Percentiles rank a stretch among this genome's conserved stretches.
Conservation (phyloP, 2,329 filamentous ascomycete genomes). For the Phoma herbarum region DNA sequence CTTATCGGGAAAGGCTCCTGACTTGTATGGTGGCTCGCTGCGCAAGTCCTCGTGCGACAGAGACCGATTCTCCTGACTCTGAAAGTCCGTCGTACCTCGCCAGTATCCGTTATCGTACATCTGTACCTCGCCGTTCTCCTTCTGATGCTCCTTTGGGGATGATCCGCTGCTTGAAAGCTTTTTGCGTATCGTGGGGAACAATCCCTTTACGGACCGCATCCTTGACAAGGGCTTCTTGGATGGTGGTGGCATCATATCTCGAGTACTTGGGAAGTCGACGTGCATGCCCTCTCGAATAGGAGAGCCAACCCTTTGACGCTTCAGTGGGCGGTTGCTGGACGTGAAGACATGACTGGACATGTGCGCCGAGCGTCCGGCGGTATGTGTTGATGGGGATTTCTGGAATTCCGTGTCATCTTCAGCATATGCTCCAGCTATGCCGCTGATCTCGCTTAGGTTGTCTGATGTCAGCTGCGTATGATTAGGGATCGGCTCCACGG, state of each 20-base stretch:
- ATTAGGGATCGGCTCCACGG: slow-evolving; percentile 39
- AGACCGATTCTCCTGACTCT: background rate
- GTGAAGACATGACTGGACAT: slow-evolving; percentile 23
- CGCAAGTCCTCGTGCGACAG: slow-evolving; percentile 8
- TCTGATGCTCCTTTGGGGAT: slow-evolving; percentile 5
- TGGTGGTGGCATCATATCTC: slow-evolving; percentile 53
- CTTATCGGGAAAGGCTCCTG: slow-evolving; percentile 35
- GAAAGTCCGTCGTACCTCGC: slow-evolving; percentile 4
- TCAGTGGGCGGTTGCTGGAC: slow-evolving; percentile 34
- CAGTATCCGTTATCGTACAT: slow-evolving; percentile 26
- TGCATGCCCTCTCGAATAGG: slow-evolving; percentile 31
- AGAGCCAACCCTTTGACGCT: slow-evolving; percentile 47
- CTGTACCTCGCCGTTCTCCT: slow-evolving; percentile 1
- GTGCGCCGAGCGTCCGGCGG: slow-evolving; percentile 34
- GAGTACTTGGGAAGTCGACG: slow-evolving; percentile 30
- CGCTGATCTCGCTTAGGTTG: slow-evolving; percentile 24
- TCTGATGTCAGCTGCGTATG: slow-evolving; percentile 19
- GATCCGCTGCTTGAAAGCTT: slow-evolving; percentile 29
- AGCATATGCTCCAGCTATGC: slow-evolving; percentile 8
- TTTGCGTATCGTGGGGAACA: slow-evolving; percentile 37
- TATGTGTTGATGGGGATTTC: slow-evolving; percentile 37
- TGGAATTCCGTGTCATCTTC: slow-evolving; percentile 6
- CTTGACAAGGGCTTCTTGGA: slow-evolving; percentile 37
- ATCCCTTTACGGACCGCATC: slow-evolving; percentile 40
- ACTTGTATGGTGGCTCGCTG: slow-evolving; percentile 33